Evolutionary conservation across 2,329 filamentous ascomycete species (phyloP).

Genomic region (Ceratocystis smalleyi): DNA sequence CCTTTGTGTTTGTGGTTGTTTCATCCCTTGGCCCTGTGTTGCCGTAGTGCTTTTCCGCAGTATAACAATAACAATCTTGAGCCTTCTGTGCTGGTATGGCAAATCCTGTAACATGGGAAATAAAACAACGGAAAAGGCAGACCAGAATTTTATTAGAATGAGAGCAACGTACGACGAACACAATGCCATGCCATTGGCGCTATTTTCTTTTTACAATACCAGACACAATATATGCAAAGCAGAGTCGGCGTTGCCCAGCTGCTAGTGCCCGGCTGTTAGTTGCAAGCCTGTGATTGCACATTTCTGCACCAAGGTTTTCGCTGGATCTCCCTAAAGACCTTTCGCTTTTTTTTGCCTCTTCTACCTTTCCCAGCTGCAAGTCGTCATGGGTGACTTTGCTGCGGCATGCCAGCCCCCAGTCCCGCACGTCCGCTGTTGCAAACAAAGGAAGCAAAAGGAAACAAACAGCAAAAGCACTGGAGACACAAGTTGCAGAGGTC

Average conservation of each 20-base stretch:
- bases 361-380: not conserved
- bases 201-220: not conserved
- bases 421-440: not conserved
- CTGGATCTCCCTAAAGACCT: not conserved
- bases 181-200: not conserved
- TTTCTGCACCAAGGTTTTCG: not conserved
- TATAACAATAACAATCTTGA: not conserved
- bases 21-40: not conserved
- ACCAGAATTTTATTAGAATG: not conserved
- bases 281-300: not conserved
- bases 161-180: not conserved
- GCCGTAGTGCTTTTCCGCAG: not conserved
- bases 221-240: not conserved
- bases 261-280: not conserved
- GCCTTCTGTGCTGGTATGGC: not conserved
- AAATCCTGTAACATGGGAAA: not conserved
- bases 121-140: not conserved
- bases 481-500: not conserved
- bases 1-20: not conserved
- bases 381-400: not conserved
- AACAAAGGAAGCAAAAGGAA: not conserved
- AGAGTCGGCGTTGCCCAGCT: not conserved
- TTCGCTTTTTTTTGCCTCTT: not conserved
- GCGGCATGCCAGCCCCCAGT: not conserved
- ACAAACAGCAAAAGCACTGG: not conserved